These are phyloP conservation scores for Verticillium tricorpus DNA, from an alignment of 2,329 filamentous ascomycete species.

Conservation along the genomic window DNA sequence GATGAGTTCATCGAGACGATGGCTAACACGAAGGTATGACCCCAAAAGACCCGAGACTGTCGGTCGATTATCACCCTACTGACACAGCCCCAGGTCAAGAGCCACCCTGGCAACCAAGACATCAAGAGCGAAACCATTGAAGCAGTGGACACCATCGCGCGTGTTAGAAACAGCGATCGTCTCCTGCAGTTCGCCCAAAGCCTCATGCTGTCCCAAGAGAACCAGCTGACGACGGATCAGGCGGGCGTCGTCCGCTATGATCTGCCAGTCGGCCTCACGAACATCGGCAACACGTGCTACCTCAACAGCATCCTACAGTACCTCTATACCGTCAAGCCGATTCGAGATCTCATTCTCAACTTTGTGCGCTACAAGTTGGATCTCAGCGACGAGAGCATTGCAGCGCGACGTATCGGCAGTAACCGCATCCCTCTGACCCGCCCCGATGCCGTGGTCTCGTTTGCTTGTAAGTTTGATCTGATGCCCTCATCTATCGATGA, in stretches of 20 bases:
- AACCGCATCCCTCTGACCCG: conserved; percentile 44
- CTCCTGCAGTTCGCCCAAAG: background rate
- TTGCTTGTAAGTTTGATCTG: conserved; percentile 62
- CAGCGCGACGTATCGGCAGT: conserved; percentile 70
- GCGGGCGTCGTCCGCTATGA: conserved; percentile 19
- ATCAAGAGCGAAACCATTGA: conserved; percentile 2
- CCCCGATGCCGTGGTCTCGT: conserved; percentile 59
- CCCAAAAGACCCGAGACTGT: background rate
- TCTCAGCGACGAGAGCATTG: conserved; percentile 57
- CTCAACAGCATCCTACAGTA: conserved; percentile 95
- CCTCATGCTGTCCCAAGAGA: background rate
- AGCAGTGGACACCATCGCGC: conserved; percentile 7
- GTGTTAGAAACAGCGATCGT: conserved; percentile 5
- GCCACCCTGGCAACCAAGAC: conserved; percentile 5
- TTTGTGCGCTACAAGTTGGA: conserved; percentile 69
- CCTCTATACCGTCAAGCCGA: conserved; percentile 79
- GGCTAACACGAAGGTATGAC: conserved; percentile 8
- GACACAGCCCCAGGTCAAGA: conserved; percentile 4
- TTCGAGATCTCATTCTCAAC: conserved; percentile 75
- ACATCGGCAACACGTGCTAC: conserved; percentile 98
- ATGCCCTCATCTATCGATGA: conserved; percentile 30
- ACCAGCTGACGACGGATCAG: background rate
- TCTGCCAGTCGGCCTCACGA: conserved; percentile 78
- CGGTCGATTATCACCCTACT: background rate
- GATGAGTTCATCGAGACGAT: conserved; percentile 7